Conservation (phyloP, 2,329 filamentous ascomycete species). For the Colletotrichum tofieldiae region DNA sequence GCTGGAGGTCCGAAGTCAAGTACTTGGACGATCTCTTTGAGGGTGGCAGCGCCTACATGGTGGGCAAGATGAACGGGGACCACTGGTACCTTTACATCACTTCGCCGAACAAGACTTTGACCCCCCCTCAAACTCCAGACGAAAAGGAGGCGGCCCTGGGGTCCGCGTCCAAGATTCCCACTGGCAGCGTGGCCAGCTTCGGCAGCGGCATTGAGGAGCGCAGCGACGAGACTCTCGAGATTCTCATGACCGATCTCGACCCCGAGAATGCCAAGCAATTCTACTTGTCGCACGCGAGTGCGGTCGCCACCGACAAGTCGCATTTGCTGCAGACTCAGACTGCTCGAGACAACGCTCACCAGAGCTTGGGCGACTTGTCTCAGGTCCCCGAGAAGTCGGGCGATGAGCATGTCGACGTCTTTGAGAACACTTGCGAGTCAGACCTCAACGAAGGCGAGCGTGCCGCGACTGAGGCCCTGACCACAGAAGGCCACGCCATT, state of each 20-base stretch:
- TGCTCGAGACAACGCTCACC: constrained; percentile 72
- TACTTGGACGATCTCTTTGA: constrained; percentile 93
- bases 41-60: constrained; percentile 97
- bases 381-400: constrained; percentile 54
- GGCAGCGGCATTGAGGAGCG: constrained; percentile 58
- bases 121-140: constrained; percentile 85
- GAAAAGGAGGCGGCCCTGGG: constrained; percentile 48
- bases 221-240: constrained; percentile 83
- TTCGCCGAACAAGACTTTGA: constrained; percentile 83
- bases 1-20: constrained; percentile 97
- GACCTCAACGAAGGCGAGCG: constrained; percentile 72
- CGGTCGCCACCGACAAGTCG: constrained; percentile 87
- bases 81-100: constrained; percentile 99
- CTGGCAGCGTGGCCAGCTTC: constrained; percentile 58
- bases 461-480: constrained; percentile 79
- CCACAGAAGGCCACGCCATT: constrained; percentile 93
- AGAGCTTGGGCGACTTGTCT: constrained; percentile 73
- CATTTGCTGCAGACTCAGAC: constrained; percentile 75
- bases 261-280: constrained; percentile 80
- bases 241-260: constrained; percentile 81
- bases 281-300: constrained; percentile 82
- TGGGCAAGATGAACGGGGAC: constrained; percentile 99
- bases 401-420: constrained; percentile 83
- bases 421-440: constrained; percentile 75
- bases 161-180: constrained; percentile 68